Percentiles rank a stretch among this genome's conserved stretches.
Evolutionary conservation across 495 filamentous ascomycete species (phyloP).

Genomic region (Sordaria brevicollis): DNA sequence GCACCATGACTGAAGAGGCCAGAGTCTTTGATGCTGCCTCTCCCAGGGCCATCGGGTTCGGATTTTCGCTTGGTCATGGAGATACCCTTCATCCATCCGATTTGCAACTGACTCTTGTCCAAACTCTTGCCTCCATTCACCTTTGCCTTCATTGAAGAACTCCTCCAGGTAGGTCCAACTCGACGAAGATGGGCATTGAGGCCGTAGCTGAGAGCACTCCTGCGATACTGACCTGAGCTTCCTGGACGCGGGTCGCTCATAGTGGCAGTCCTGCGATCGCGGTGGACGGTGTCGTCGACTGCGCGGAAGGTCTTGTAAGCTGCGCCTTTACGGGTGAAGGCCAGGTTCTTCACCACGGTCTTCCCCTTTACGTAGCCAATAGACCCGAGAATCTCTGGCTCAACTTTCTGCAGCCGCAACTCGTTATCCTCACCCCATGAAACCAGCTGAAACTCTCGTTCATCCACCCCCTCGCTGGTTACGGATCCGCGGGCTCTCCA

Average conservation of each 20-base stretch:
- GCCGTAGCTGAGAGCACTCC: conserved; percentile 34
- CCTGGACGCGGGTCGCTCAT: conserved; percentile 41
- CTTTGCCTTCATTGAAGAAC: conserved; percentile 56
- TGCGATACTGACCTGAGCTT: conserved; percentile 26
- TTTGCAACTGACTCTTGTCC: conserved; percentile 51
- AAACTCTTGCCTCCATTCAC: conserved; percentile 44
- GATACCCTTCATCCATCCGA: conserved; percentile 90
- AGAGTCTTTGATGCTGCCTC: conserved; percentile 32
- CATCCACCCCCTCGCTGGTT: conserved; percentile 57
- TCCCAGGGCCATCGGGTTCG: conserved; percentile 18
- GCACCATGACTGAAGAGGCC: conserved; percentile 31
- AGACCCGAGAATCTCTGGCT: conserved; percentile 49
- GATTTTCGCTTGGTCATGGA: conserved; percentile 59
- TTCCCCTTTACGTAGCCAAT: conserved; percentile 72
- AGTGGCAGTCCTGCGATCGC: conserved; percentile 32
- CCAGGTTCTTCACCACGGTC: conserved; percentile 52
- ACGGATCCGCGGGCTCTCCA: conserved; percentile 78
- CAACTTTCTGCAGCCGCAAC: conserved; percentile 68
- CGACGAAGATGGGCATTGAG: conserved; percentile 33
- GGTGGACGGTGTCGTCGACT: conserved; percentile 41
- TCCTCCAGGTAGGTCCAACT: conserved; percentile 29
- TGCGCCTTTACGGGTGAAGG: conserved; percentile 71
- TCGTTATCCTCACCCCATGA: conserved; percentile 85
- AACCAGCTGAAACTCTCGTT: conserved; percentile 86
- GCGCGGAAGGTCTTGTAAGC: conserved; percentile 75